A percentile compares a stretch with the other conserved stretches of the same genome.
Evolutionary conservation across 495 filamentous ascomycete species (phyloP).

Genomic region (Talaromyces trachyspermus): DNA sequence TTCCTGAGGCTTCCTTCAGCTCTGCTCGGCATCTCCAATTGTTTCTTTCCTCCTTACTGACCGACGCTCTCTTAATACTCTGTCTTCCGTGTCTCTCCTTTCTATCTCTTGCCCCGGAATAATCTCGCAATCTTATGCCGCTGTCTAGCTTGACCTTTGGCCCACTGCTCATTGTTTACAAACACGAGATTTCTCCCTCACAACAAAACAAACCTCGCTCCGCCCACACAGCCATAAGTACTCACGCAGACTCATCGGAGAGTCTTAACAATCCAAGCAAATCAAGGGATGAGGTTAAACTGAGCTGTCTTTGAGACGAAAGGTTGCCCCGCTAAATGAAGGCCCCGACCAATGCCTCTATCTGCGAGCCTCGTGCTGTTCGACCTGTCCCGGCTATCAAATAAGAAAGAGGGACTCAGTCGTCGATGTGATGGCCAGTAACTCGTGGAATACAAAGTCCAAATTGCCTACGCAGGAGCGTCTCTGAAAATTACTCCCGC

Average conservation of each 20-base stretch:
- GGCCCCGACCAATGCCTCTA: slow-evolving; percentile 2
- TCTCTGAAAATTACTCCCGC: slow-evolving; percentile 70
- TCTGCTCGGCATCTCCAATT: not conserved
- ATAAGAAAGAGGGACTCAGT: not conserved
- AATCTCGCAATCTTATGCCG: not conserved
- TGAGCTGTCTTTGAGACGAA: too few species aligned
- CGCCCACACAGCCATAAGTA: too few species aligned
- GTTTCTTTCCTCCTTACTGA: not conserved
- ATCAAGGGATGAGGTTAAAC: too few species aligned
- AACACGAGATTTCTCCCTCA: not conserved
- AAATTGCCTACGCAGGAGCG: slow-evolving; percentile 26
- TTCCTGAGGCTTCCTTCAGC: not conserved
- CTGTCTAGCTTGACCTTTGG: too few species aligned
- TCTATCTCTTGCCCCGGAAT: not conserved
- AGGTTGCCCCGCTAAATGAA: too few species aligned
- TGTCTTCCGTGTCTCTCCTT: not conserved
- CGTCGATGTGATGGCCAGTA: slow-evolving; percentile 32
- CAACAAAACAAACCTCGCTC: not conserved
- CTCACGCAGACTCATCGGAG: too few species aligned
- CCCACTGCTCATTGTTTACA: slow-evolving; percentile 1
- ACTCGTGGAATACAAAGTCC: slow-evolving; percentile 29
- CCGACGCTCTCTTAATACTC: not conserved
- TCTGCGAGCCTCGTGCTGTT: not conserved
- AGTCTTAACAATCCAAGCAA: too few species aligned
- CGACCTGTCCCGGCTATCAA: slow-evolving; percentile 8